These are phyloP conservation scores for Suhomyces sp. DNA, from an alignment of 805 yeast species.

Conservation along the genomic window DNA sequence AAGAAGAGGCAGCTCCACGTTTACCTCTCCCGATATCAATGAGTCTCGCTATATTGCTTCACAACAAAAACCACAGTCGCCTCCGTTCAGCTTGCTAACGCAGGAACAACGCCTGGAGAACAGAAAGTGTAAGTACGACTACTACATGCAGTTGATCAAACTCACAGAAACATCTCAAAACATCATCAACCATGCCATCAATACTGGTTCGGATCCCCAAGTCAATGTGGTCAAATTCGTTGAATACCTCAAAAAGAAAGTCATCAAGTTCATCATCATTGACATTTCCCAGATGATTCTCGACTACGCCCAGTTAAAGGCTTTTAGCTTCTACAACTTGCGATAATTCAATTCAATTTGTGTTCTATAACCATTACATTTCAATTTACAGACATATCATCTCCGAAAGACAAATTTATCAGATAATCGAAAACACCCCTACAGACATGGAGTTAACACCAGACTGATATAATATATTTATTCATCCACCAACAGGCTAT, in stretches of 20 bases:
- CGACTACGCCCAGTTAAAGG: conserved; percentile 27
- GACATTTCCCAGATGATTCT: conserved; percentile 36
- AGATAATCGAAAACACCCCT: background rate
- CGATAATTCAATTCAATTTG: background rate
- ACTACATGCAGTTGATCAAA: conserved; percentile 27
- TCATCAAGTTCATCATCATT: conserved; percentile 36
- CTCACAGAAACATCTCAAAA: conserved; percentile 16
- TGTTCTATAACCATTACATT: background rate
- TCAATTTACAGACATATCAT: background rate
- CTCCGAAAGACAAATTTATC: too few species aligned
- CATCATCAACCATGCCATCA: conserved; percentile 9
- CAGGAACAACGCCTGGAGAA: conserved; percentile 27
- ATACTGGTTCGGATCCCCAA: conserved; percentile 9
- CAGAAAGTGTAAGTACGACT: conserved; percentile 31
- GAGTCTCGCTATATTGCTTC: conserved; percentile 8
- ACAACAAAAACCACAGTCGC: conserved; percentile 7
- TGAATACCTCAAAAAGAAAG: conserved; percentile 33
- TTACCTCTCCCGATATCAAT: conserved; percentile 7
- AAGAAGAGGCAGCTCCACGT: conserved; percentile 15
- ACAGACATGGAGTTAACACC: background rate
- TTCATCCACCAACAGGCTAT: too few species aligned
- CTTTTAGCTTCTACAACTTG: conserved; percentile 5
- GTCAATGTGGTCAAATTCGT: conserved; percentile 25
- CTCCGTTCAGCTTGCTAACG: conserved; percentile 14
- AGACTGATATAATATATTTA: background rate